phyloP scores from a whole-genome alignment of 345 rosid species.

The Schrenkiella parvula region DNA sequence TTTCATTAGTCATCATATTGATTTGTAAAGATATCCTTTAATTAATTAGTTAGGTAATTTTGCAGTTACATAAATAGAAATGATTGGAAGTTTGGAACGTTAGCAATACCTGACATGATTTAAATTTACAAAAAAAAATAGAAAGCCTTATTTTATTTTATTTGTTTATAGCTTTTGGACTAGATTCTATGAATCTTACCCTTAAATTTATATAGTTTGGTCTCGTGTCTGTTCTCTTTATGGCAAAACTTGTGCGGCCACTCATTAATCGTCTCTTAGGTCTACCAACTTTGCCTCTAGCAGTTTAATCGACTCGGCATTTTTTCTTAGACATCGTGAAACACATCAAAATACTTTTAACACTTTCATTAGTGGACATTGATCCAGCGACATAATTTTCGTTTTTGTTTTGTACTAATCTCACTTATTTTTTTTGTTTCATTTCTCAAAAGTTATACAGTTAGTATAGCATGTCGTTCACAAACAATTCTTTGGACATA shows the following conservation, averaged over 20 bases:
- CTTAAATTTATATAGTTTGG: background rate
- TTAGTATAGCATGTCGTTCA: too few species aligned
- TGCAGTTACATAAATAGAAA: constrained; percentile 19
- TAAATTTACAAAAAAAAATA: constrained; percentile 16
- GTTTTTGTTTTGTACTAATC: background rate
- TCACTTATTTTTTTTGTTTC: background rate
- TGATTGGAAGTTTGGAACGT: constrained; percentile 24
- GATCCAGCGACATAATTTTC: background rate
- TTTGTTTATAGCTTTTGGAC: background rate
- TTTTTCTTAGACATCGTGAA: background rate
- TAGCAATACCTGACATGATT: constrained; percentile 12
- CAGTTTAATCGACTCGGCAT: background rate
- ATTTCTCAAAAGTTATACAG: background rate
- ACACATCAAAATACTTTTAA: background rate
- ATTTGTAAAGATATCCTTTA: constrained; percentile 1
- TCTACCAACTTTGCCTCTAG: constrained; percentile 11
- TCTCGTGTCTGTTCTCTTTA: constrained; percentile 11
- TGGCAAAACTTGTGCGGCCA: constrained; percentile 18
- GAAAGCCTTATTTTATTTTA: background rate
- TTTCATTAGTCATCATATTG: background rate
- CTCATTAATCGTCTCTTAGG: constrained; percentile 2
- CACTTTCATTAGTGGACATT: background rate
- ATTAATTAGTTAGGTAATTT: constrained; percentile 14
- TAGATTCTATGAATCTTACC: constrained; percentile 11
- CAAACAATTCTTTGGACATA: background rate